phyloP scores from a whole-genome alignment of 768 basidiomycete genomes.

The Coprinopsis strossmayeri region DNA sequence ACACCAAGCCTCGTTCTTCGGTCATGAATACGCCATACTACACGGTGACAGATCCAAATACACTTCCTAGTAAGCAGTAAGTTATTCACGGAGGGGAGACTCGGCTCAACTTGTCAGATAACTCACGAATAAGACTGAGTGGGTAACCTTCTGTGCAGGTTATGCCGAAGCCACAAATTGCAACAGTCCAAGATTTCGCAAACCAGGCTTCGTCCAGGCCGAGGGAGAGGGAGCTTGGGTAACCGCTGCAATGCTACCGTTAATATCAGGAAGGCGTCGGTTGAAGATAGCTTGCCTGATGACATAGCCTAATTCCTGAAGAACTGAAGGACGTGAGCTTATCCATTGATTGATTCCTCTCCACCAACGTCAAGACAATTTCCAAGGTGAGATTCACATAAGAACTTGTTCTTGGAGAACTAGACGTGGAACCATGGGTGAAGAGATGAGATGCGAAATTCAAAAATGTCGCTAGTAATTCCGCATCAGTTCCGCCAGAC shows the following conservation, averaged over 20 bases:
- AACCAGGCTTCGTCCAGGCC: constrained; percentile 36
- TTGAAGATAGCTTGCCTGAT: constrained; percentile 34
- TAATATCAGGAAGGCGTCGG: not conserved
- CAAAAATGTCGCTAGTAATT: constrained; percentile 30
- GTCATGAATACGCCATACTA: constrained; percentile 52
- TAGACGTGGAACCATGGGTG: constrained; percentile 58
- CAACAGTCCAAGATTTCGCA: constrained; percentile 64
- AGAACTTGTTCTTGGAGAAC: constrained; percentile 49
- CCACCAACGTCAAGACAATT: constrained; percentile 42
- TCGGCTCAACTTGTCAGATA: not conserved
- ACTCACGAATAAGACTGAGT: constrained; percentile 50
- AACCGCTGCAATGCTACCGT: constrained; percentile 11
- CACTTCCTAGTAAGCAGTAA: constrained; percentile 35
- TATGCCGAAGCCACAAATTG: constrained; percentile 65
- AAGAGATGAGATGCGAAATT: constrained; percentile 60
- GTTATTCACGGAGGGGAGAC: not conserved
- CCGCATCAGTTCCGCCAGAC: constrained; percentile 13
- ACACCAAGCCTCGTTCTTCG: constrained; percentile 48
- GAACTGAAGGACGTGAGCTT: constrained; percentile 35
- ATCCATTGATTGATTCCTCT: constrained; percentile 41
- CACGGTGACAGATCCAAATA: constrained; percentile 45
- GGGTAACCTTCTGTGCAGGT: constrained; percentile 57
- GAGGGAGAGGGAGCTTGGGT: constrained; percentile 40
- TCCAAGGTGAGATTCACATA: constrained; percentile 58
- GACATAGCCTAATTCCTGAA: constrained; percentile 42